Conservation (phyloP, 1,139 yeast species). For the Debaryomyces sp. region DNA sequence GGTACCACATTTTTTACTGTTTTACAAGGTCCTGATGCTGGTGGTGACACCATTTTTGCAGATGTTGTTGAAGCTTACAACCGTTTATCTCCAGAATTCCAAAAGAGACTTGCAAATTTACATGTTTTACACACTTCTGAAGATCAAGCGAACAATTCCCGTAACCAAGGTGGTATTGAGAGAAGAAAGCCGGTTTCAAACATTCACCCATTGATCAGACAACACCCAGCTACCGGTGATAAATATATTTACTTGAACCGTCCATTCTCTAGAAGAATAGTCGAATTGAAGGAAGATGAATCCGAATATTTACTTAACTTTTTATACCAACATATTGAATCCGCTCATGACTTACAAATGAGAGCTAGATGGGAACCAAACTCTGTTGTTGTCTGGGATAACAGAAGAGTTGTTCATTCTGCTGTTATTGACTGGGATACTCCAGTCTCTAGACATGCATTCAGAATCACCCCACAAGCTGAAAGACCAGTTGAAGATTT, state of each 20-base stretch:
- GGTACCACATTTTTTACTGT: slow-evolving; percentile 64
- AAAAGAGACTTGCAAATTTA: slow-evolving; percentile 55
- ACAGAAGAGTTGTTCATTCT: slow-evolving; percentile 63
- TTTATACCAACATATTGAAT: slow-evolving; percentile 52
- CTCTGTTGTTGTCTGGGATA: slow-evolving; percentile 75
- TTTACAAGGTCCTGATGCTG: slow-evolving; percentile 62
- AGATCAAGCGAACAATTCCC: slow-evolving; percentile 65
- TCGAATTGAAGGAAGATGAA: slow-evolving; percentile 67
- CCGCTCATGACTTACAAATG: slow-evolving; percentile 40
- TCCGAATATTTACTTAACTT: slow-evolving; percentile 57
- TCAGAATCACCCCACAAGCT: slow-evolving; percentile 68
- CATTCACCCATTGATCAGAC: slow-evolving; percentile 68
- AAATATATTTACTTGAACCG: slow-evolving; percentile 62
- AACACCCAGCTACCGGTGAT: slow-evolving; percentile 68
- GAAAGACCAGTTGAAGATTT: slow-evolving; percentile 45
- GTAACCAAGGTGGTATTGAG: slow-evolving; percentile 58
- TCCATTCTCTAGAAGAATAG: slow-evolving; percentile 62
- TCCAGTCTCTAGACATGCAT: slow-evolving; percentile 62
- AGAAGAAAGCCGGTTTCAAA: slow-evolving; percentile 62
- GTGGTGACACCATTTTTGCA: slow-evolving; percentile 76
- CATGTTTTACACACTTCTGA: slow-evolving; percentile 69
- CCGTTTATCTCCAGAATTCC: slow-evolving; percentile 63
- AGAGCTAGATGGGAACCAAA: slow-evolving; percentile 45
- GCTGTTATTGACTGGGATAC: slow-evolving; percentile 67
- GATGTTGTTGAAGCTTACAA: slow-evolving; percentile 70